phyloP scores from a whole-genome alignment of 305 asterid species.

The Solanum hybrid region DNA sequence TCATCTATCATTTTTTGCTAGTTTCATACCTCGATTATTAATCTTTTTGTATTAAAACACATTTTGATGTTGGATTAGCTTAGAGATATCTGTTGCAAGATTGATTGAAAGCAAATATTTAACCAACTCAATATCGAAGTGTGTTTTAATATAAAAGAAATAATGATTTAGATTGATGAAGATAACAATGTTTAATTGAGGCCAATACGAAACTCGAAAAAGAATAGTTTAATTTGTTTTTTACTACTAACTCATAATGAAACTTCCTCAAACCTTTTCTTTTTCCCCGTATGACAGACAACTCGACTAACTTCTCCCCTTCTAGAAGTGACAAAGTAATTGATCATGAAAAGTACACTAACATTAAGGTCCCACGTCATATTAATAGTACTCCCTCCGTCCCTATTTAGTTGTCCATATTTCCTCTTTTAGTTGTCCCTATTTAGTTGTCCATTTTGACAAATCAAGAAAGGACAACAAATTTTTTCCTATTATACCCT shows the following conservation, averaged over 20 bases:
- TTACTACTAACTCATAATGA: not conserved
- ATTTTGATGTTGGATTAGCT: not conserved
- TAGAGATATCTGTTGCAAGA: too few species aligned
- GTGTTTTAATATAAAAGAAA: not conserved
- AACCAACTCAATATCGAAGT: not conserved
- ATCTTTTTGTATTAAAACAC: not conserved
- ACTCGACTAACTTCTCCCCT: not conserved
- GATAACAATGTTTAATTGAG: not conserved
- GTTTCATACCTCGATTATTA: not conserved
- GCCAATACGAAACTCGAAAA: not conserved
- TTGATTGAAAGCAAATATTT: not conserved
- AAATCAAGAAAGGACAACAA: too few species aligned
- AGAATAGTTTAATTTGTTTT: not conserved
- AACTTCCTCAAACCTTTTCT: not conserved
- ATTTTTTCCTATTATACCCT: too few species aligned
- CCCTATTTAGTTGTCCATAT: too few species aligned
- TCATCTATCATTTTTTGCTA: rapidly evolving
- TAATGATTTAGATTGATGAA: too few species aligned
- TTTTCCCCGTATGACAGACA: not conserved
- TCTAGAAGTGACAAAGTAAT: not conserved
- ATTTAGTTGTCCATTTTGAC: too few species aligned
- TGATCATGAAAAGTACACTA: not conserved
- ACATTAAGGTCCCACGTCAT: not conserved
- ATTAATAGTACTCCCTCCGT: not conserved
- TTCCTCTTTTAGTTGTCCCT: too few species aligned